Evolutionary conservation across 2,329 filamentous ascomycete genomes (phyloP).

Genomic region (Apiospora phragmitis): DNA sequence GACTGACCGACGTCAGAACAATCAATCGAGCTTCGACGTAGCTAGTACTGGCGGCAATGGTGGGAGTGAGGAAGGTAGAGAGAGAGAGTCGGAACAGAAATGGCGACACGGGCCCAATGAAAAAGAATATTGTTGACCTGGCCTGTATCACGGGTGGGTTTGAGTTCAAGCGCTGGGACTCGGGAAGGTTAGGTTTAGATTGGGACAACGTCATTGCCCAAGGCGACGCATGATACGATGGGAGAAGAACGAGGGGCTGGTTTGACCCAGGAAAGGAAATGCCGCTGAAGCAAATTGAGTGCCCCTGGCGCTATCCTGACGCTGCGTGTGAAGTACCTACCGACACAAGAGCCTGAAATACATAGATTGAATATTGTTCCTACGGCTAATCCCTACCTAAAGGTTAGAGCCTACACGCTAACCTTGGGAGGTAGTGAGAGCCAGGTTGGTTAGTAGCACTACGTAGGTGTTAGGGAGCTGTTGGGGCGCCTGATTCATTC

Average conservation of each 20-base stretch:
- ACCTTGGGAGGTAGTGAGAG: neutral
- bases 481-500: neutral
- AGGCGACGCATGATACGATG: slow-evolving; percentile 6
- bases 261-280: slow-evolving; percentile 2
- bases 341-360: neutral
- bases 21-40: neutral
- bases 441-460: neutral
- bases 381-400: neutral
- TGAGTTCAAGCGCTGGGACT: slow-evolving; percentile 2
- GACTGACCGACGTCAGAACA: neutral
- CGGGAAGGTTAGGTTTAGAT: slow-evolving; percentile 9
- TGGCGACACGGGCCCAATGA: neutral
- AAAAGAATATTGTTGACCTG: neutral
- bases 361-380: neutral
- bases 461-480: neutral
- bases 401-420: neutral
- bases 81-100: neutral
- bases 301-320: slow-evolving; percentile 1
- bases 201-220: slow-evolving; percentile 15
- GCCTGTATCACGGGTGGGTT: neutral
- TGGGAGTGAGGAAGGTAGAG: neutral
- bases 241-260: slow-evolving; percentile 13
- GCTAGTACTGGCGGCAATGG: neutral
- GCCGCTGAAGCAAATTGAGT: neutral
- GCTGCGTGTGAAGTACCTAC: neutral